Conservation (phyloP, 192 early-diverging fungal genomes). For the Mortierella claussenii region DNA sequence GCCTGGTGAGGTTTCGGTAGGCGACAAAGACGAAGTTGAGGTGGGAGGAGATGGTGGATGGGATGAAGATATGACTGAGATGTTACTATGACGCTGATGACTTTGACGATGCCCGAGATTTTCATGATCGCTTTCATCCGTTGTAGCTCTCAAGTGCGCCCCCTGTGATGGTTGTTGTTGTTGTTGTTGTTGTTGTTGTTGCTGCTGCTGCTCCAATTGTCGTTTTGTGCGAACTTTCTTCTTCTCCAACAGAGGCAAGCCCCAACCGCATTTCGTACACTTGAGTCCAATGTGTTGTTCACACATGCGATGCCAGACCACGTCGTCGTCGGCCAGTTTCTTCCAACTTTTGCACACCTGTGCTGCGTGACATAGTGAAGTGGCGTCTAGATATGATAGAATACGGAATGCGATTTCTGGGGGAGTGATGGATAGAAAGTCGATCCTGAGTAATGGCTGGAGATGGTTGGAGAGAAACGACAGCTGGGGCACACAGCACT, state of each 20-base stretch:
- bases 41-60: constrained; percentile 37
- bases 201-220: constrained; percentile 21
- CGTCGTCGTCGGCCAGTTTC: constrained; percentile 88
- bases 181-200: constrained; percentile 15
- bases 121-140: constrained; percentile 22
- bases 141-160: not conserved
- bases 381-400: constrained; percentile 92
- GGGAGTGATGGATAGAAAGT: constrained; percentile 82
- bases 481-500: constrained; percentile 88
- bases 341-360: constrained; percentile 89
- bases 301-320: constrained; percentile 97
- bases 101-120: constrained; percentile 1
- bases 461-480: constrained; percentile 81
- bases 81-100: not conserved
- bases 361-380: constrained; percentile 88
- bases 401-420: constrained; percentile 86
- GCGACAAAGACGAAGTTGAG: constrained; percentile 41
- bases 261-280: constrained; percentile 97
- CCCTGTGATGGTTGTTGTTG: constrained; percentile 24
- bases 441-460: constrained; percentile 80
- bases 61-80: not conserved
- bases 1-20: constrained; percentile 21
- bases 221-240: constrained; percentile 60
- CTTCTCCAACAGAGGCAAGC: constrained; percentile 85
- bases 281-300: constrained; percentile 97